Conservation (phyloP, 352 stramenopile genomes). For the Thalassiosira delicatula region DNA sequence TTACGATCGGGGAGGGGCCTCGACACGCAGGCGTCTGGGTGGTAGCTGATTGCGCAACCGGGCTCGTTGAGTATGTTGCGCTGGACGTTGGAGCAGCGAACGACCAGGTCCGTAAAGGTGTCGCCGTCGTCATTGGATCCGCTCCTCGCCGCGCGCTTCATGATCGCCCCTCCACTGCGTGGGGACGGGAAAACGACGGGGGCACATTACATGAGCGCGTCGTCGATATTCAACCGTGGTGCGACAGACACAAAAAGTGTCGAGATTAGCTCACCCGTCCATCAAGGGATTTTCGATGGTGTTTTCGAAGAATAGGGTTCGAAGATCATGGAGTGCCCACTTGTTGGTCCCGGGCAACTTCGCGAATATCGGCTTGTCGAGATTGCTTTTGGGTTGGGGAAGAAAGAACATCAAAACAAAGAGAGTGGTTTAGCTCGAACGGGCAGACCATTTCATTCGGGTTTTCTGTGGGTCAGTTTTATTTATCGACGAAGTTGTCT, state of each 20-base stretch:
- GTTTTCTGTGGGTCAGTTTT: no score
- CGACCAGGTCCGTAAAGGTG: slow-evolving; percentile 28
- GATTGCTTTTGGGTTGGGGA: slow-evolving; percentile 8
- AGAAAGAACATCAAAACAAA: neutral
- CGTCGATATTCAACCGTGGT: no score
- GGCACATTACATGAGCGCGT: no score
- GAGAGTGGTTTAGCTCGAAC: no score
- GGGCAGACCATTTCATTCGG: no score
- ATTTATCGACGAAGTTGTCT: no score
- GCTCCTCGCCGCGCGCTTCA: slow-evolving; percentile 40
- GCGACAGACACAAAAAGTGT: no score
- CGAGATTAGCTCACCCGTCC: slow-evolving; percentile 23
- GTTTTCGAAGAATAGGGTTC: slow-evolving; percentile 44
- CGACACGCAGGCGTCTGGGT: slow-evolving; percentile 43
- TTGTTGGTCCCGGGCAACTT: slow-evolving; percentile 45
- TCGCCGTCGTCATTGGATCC: slow-evolving; percentile 17
- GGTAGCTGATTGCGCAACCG: slow-evolving; percentile 26
- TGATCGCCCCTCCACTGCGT: slow-evolving; percentile 21
- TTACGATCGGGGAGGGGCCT: neutral
- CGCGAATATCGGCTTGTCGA: slow-evolving; percentile 66
- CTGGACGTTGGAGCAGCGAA: slow-evolving; percentile 43
- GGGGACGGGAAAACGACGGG: no score
- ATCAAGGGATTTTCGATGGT: slow-evolving; percentile 36
- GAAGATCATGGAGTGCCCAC: slow-evolving; percentile 61
- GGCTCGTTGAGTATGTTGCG: slow-evolving; percentile 62